Conservation (phyloP, 805 yeast species). For the Candida insectorum region DNA sequence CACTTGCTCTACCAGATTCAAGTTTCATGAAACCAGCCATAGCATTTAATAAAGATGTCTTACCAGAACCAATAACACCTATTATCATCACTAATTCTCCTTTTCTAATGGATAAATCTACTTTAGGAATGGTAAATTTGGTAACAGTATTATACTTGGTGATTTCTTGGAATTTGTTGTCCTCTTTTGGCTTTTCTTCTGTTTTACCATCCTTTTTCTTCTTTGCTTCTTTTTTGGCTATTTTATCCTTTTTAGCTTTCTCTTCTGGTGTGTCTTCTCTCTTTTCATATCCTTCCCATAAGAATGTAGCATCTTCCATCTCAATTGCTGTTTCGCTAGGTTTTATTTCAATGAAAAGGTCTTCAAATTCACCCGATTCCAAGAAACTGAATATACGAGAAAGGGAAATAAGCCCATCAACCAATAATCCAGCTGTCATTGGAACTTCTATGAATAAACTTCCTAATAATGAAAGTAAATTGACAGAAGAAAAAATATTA, state of each 20-base stretch:
- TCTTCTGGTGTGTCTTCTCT: slow-evolving; percentile 9
- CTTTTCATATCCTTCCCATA: slow-evolving; percentile 12
- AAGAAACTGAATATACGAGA: slow-evolving; percentile 53
- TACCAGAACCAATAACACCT: slow-evolving; percentile 35
- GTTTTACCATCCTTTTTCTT: not conserved
- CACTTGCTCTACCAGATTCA: slow-evolving; percentile 22
- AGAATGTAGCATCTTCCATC: slow-evolving; percentile 6
- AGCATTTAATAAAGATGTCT: slow-evolving; percentile 34
- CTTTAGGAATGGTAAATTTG: slow-evolving; percentile 19
- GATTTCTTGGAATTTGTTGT: not conserved
- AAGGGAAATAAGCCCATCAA: slow-evolving; percentile 63
- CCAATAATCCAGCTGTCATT: slow-evolving; percentile 58
- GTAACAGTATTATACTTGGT: not conserved
- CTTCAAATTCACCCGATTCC: slow-evolving; percentile 35
- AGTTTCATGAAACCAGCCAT: slow-evolving; percentile 35
- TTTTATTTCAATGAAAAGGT: slow-evolving; percentile 22
- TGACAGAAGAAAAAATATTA: slow-evolving; percentile 63
- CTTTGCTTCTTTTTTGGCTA: slow-evolving; percentile 3
- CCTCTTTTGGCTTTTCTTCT: slow-evolving; percentile 1
- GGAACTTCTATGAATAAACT: slow-evolving; percentile 65
- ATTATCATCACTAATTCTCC: slow-evolving; percentile 34
- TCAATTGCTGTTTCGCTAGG: slow-evolving; percentile 13
- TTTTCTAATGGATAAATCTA: slow-evolving; percentile 21
- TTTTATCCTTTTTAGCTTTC: slow-evolving; percentile 1
- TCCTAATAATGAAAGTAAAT: slow-evolving; percentile 59